phyloP scores from a whole-genome alignment of 2,329 filamentous ascomycete species.

The Hymenoscyphus fructigenus region DNA sequence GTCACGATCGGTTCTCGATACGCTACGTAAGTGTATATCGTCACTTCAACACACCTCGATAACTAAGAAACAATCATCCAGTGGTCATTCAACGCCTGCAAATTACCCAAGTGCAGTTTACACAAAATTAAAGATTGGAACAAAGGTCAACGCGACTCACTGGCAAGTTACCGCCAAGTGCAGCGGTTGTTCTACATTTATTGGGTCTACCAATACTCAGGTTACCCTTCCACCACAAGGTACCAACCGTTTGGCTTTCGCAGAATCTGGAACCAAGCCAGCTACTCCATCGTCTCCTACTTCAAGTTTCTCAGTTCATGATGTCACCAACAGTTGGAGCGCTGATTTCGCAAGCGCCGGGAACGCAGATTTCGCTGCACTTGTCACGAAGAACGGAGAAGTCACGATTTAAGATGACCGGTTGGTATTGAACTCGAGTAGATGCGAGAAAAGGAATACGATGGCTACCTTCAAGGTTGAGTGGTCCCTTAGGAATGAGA shows the following conservation, averaged over 20 bases:
- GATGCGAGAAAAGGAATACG: too few relatives aligned
- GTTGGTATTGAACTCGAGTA: neutral
- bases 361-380: conserved; percentile 15
- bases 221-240: conserved; percentile 11
- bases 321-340: conserved; percentile 14
- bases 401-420: conserved; percentile 14
- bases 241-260: conserved; percentile 17
- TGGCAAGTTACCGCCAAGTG: conserved; percentile 22
- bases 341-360: conserved; percentile 15
- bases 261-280: conserved; percentile 11
- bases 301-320: conserved; percentile 15
- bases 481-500: neutral
- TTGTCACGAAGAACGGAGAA: conserved; percentile 16
- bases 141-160: conserved; percentile 20
- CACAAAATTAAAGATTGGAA: conserved; percentile 17
- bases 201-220: neutral
- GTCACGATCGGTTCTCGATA: conserved; percentile 15
- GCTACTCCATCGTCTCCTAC: conserved; percentile 8
- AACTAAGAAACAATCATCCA: neutral
- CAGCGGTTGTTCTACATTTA: conserved; percentile 20
- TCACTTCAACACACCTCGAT: neutral
- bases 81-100: conserved; percentile 5
- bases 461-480: neutral
- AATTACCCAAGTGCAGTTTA: conserved; percentile 15
- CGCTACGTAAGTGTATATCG: conserved; percentile 15